phyloP scores from a whole-genome alignment of 2,329 filamentous ascomycete species.

The Microdochium bolleyi region DNA sequence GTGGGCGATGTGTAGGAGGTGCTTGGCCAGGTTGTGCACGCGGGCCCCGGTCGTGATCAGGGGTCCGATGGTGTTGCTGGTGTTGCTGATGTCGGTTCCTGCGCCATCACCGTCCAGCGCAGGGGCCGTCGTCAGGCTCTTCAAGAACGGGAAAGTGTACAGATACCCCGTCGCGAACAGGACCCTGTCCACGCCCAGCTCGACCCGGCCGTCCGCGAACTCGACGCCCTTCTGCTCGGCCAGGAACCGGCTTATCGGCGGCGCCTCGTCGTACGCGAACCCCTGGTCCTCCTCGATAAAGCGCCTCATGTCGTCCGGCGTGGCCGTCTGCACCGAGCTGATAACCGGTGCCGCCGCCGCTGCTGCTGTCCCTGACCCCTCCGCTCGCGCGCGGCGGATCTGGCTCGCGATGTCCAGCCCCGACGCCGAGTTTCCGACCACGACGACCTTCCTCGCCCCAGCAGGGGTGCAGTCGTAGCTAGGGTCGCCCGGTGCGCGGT shows the following conservation, averaged over 20 bases:
- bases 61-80: conserved; percentile 14
- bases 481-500: conserved; percentile 44
- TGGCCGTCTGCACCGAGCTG: neutral
- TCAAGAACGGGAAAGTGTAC: conserved; percentile 71
- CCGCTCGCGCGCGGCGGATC: conserved; percentile 42
- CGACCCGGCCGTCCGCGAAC: conserved; percentile 56
- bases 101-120: neutral
- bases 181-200: conserved; percentile 63
- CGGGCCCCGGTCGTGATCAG: conserved; percentile 62
- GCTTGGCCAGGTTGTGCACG: conserved; percentile 67
- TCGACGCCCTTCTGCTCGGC: conserved; percentile 49
- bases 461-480: conserved; percentile 36
- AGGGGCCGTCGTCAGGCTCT: conserved; percentile 20
- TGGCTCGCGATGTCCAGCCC: conserved; percentile 78
- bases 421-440: conserved; percentile 79
- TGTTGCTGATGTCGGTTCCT: neutral
- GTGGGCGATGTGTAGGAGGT: conserved; percentile 67
- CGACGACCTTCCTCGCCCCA: conserved; percentile 62
- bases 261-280: conserved; percentile 40
- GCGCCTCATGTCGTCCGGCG: neutral
- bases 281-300: conserved; percentile 16
- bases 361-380: conserved; percentile 41
- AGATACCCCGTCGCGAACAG: conserved; percentile 89
- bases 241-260: conserved; percentile 50
- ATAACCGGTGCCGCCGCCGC: conserved; percentile 44